Base-by-base conservation (phyloP, 306 rosid genomes). In the Parietaria judaica region DNA sequence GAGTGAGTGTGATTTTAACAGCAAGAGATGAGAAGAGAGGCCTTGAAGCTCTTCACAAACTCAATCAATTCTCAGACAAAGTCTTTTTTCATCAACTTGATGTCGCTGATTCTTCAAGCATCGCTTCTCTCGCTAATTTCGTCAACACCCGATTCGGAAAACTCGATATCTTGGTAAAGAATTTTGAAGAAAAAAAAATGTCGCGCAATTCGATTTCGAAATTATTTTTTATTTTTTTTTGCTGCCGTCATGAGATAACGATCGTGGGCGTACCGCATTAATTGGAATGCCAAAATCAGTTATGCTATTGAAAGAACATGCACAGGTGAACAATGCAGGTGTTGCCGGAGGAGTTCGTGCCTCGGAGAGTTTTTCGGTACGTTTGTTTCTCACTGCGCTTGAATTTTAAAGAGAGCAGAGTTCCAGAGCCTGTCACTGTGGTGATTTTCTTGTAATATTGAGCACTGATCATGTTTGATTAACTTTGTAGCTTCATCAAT, bases 81-180 rank as follows among this genome's bases (percentile, higher is more conserved):
- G 58, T 77, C 35, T 3, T 68, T 16, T 79, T 74, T 65, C 77
- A 74, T 60, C 72, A 68, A 71, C 83, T 74, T 48, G 80, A 79
- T 60, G 80, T 79, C 46, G 47, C 70, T n/a, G 61, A 74, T 4
- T 61, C 82, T 56, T 23, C 52, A 5, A 73, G 57, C 17, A 15
- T 66, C 31, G 31, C 51, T 60, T 65, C 72, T 37, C 38, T 77
- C 31, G 78, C 70, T 6, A 60, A 69, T 48, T 77, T 77, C 51
- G 34, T 78, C 67, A 65, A 53, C 44, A 65, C 72, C 61, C 74
- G 54, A 4, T 72, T 72, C 44, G 78, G 75, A 1, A 77, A 68
- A 51, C 72, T 77, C 57, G 78, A 77, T 56, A 72, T 72, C 61
- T 60, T 72, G 81, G 86, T 41, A 41, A 41, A 41, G 9, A 41